Evolutionary conservation across 164 flowering plant species (phyloP).

Genomic region (Magnolia sinica): DNA sequence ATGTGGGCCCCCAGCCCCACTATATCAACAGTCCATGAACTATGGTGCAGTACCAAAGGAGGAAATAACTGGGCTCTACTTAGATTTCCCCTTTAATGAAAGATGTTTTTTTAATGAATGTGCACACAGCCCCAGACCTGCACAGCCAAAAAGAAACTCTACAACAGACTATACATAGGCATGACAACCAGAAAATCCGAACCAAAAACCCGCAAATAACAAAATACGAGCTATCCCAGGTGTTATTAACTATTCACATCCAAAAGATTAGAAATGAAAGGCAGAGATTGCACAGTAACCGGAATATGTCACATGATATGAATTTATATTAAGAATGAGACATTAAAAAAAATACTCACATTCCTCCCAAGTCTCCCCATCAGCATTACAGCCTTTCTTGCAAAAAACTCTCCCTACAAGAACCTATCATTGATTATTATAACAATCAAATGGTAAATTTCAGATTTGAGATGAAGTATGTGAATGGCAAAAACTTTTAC

Average conservation of each 20-base stretch:
- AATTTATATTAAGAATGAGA: background rate
- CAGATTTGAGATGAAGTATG: background rate
- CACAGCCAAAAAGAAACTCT: too few relatives aligned
- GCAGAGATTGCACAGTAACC: background rate
- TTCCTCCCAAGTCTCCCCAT: conserved; percentile 89
- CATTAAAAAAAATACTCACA: conserved; percentile 47
- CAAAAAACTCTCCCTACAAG: conserved; percentile 89
- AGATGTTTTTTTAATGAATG: background rate
- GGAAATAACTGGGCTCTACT: background rate
- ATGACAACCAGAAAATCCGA: too few relatives aligned
- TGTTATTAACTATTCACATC: background rate
- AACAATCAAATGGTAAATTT: conserved; percentile 5
- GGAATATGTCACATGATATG: background rate
- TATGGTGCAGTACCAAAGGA: background rate
- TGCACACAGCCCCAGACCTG: too few relatives aligned
- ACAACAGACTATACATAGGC: too few relatives aligned
- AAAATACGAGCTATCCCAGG: too few relatives aligned
- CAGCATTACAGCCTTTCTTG: conserved; percentile 84
- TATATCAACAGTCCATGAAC: background rate
- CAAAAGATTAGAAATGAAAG: background rate
- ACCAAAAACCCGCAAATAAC: too few relatives aligned
- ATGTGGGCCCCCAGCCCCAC: background rate
- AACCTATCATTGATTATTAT: conserved; percentile 11
- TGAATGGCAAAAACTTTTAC: background rate
- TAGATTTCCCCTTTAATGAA: background rate